Evolutionary conservation across 805 yeast genomes (phyloP).

Genomic region (Zygotorulaspora sp.): DNA sequence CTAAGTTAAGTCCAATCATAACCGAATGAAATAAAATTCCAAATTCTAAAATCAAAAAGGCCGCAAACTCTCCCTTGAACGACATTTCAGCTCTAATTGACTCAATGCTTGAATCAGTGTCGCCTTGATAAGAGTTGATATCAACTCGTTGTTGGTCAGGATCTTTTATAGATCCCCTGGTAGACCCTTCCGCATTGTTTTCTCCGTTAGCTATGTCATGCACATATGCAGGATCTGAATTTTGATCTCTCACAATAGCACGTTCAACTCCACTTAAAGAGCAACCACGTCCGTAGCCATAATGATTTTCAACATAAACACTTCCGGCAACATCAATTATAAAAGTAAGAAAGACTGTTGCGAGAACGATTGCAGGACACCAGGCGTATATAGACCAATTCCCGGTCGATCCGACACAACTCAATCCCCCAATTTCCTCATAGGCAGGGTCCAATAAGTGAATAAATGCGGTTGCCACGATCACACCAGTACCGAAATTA

Average conservation of each 20-base stretch:
- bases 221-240: slow-evolving; percentile 2
- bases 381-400: slow-evolving; percentile 44
- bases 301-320: slow-evolving; percentile 38
- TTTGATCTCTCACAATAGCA: slow-evolving; percentile 11
- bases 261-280: slow-evolving; percentile 20
- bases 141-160: slow-evolving; percentile 1
- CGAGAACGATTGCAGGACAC: slow-evolving; percentile 45
- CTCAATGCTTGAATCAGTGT: slow-evolving; percentile 10
- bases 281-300: slow-evolving; percentile 30
- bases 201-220: too few relatives aligned
- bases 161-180: not conserved
- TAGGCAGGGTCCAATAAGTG: slow-evolving; percentile 58
- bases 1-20: slow-evolving; percentile 65
- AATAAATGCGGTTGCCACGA: slow-evolving; percentile 69
- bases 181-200: not conserved
- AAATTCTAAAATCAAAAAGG: slow-evolving; percentile 58
- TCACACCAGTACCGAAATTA: slow-evolving; percentile 73
- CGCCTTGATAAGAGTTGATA: slow-evolving; percentile 1
- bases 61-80: slow-evolving; percentile 30
- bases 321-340: slow-evolving; percentile 40
- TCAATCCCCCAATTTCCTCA: slow-evolving; percentile 24
- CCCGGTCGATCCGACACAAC: slow-evolving; percentile 42
- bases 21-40: slow-evolving; percentile 75
- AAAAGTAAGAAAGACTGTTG: slow-evolving; percentile 39
- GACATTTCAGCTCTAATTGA: slow-evolving; percentile 9